These are phyloP conservation scores for Acidiella bohemica DNA, from an alignment of 495 filamentous ascomycete genomes.

Conservation along the genomic window DNA sequence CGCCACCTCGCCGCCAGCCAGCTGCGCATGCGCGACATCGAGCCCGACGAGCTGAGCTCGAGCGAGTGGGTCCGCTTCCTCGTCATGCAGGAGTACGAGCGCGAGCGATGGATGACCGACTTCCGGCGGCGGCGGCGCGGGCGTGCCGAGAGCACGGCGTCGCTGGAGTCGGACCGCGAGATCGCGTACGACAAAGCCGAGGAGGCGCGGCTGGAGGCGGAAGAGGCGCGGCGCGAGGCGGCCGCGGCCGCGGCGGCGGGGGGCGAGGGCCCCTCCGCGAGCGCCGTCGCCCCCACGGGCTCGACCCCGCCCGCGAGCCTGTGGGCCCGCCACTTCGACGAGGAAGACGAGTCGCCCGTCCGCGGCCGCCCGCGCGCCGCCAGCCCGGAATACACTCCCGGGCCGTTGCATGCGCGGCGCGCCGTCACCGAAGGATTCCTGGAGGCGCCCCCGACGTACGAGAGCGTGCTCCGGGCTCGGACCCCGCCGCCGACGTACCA, in stretches of 20 bases:
- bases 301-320: slow-evolving; percentile 12
- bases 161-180: slow-evolving; percentile 1
- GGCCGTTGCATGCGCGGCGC: slow-evolving; percentile 7
- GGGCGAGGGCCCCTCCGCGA: neutral
- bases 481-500: slow-evolving; percentile 18
- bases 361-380: neutral
- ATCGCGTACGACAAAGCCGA: slow-evolving; percentile 10
- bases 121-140: slow-evolving; percentile 10
- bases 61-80: slow-evolving; percentile 20
- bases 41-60: slow-evolving; percentile 18
- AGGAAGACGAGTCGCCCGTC: slow-evolving; percentile 1
- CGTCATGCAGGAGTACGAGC: slow-evolving; percentile 17
- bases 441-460: slow-evolving; percentile 18
- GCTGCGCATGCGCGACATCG: slow-evolving; percentile 19
- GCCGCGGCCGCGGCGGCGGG: neutral
- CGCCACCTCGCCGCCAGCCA: slow-evolving; percentile 15
- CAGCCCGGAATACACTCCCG: neutral
- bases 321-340: slow-evolving; percentile 15
- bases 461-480: slow-evolving; percentile 10
- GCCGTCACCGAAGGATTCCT: slow-evolving; percentile 8
- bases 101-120: slow-evolving; percentile 18
- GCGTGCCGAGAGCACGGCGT: slow-evolving; percentile 7
- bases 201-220: slow-evolving; percentile 15
- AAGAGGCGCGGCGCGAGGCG: slow-evolving; percentile 7
- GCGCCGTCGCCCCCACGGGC: slow-evolving; percentile 5